Percentiles rank a stretch among this genome's conserved stretches.
Evolutionary conservation across 345 rosid genomes (phyloP).

Genomic region (Physaria fendleri): DNA sequence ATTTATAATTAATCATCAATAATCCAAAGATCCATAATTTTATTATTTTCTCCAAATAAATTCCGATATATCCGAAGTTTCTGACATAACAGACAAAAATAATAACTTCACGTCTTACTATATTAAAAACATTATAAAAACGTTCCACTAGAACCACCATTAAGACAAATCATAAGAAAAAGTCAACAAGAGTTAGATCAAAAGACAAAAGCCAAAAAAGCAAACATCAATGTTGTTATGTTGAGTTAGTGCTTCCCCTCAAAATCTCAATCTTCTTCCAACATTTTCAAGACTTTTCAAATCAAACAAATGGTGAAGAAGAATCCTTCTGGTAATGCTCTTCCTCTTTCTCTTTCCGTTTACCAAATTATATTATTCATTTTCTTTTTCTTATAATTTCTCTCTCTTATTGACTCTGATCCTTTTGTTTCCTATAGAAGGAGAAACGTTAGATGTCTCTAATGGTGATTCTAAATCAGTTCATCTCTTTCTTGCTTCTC

Average conservation of each 20-base stretch:
- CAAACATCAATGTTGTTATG: background rate
- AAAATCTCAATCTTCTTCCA: slow-evolving; percentile 8
- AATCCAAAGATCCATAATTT: no score
- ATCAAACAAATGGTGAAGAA: slow-evolving; percentile 9
- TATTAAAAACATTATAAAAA: background rate
- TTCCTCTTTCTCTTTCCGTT: slow-evolving; percentile 5
- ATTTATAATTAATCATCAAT: no score
- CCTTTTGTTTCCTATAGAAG: slow-evolving; percentile 23
- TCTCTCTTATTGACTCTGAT: slow-evolving; percentile 5
- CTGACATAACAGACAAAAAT: no score
- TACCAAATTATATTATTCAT: background rate
- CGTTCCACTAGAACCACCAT: background rate
- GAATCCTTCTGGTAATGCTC: slow-evolving; percentile 28
- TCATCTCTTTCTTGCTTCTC: slow-evolving; percentile 14
- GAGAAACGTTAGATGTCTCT: slow-evolving; percentile 19
- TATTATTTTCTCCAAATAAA: no score
- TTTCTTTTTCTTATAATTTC: background rate
- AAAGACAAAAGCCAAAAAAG: background rate
- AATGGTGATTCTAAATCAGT: slow-evolving; percentile 7
- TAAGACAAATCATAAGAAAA: background rate
- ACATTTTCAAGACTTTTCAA: slow-evolving; percentile 11
- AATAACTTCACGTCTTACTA: no score
- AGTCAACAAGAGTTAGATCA: background rate
- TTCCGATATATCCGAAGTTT: no score
- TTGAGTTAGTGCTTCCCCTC: slow-evolving; percentile 29